phyloP scores from a whole-genome alignment of 108 stramenopile species.

The Cyclotella sp. region DNA sequence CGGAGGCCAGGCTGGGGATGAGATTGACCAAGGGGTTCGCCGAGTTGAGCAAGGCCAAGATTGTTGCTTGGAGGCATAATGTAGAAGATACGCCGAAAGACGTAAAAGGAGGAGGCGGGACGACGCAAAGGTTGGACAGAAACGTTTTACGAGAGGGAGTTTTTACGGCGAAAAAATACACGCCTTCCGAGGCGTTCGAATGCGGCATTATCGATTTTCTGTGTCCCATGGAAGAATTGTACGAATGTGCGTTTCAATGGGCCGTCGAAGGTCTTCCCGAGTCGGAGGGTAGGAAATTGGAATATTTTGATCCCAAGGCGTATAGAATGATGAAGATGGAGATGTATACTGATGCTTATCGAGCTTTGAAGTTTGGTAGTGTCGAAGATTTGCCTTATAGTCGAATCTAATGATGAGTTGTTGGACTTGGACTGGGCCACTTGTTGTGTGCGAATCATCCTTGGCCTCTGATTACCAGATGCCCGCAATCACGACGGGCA shows the following conservation, averaged over 20 bases:
- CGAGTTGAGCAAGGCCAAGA: slow-evolving; percentile 69
- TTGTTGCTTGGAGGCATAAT: not conserved
- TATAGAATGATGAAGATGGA: slow-evolving; percentile 61
- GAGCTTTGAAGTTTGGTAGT: slow-evolving; percentile 55
- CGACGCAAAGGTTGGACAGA: not conserved
- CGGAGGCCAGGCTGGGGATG: slow-evolving; percentile 66
- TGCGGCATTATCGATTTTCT: slow-evolving; percentile 53
- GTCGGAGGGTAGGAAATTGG: slow-evolving; percentile 34
- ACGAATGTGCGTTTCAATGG: slow-evolving; percentile 29
- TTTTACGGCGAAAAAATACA: slow-evolving; percentile 54
- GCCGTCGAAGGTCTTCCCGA: slow-evolving; percentile 53
- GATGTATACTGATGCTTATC: slow-evolving; percentile 59
- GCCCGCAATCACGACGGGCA: too few species aligned
- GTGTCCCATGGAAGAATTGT: slow-evolving; percentile 43
- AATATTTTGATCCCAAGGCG: slow-evolving; percentile 53
- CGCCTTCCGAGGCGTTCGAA: slow-evolving; percentile 37
- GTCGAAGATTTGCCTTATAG: slow-evolving; percentile 50
- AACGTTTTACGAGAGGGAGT: slow-evolving; percentile 52
- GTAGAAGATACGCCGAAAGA: not conserved
- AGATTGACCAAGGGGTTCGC: slow-evolving; percentile 70
- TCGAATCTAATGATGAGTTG: slow-evolving; percentile 37
- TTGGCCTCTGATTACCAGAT: not conserved
- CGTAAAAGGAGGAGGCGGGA: not conserved
- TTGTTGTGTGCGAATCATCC: not conserved
- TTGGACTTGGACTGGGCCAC: not conserved